Evolutionary conservation across 1,284 basidiomycete genomes (phyloP).

Genomic region (Boletellus sp.): DNA sequence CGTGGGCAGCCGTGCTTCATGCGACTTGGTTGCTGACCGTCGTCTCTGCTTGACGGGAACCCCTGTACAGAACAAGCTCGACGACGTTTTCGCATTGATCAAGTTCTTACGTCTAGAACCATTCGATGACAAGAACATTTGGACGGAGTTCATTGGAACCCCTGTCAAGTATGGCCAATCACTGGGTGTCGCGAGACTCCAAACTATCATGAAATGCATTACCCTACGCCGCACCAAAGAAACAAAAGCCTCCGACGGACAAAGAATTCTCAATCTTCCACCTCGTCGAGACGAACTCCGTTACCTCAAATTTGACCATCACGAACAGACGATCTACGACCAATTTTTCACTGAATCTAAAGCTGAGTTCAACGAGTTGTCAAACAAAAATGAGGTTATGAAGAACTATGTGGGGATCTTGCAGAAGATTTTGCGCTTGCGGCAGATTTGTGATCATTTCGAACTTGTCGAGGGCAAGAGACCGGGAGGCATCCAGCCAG

Average conservation of each 20-base stretch:
- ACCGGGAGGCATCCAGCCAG: slow-evolving; percentile 40
- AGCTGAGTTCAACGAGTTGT: slow-evolving; percentile 85
- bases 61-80: slow-evolving; percentile 97
- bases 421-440: slow-evolving; percentile 90
- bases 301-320: slow-evolving; percentile 78
- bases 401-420: slow-evolving; percentile 98
- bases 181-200: slow-evolving; percentile 90
- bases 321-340: slow-evolving; percentile 86
- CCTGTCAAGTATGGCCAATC: slow-evolving; percentile 90
- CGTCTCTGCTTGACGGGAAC: slow-evolving; percentile 95
- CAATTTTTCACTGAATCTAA: slow-evolving; percentile 86
- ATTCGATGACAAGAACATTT: slow-evolving; percentile 88
- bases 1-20: slow-evolving; percentile 91
- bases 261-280: slow-evolving; percentile 83
- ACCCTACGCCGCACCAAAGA: slow-evolving; percentile 97
- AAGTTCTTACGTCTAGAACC: slow-evolving; percentile 92
- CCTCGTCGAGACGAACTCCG: slow-evolving; percentile 84
- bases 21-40: slow-evolving; percentile 91
- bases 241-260: slow-evolving; percentile 76
- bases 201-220: slow-evolving; percentile 96
- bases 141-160: slow-evolving; percentile 90
- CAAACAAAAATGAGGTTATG: slow-evolving; percentile 86
- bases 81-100: slow-evolving; percentile 95
- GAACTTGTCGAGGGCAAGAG: slow-evolving; percentile 85
- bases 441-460: slow-evolving; percentile 96